Evolutionary conservation across 768 basidiomycete species (phyloP).

Genomic region (Mycena latifolia): DNA sequence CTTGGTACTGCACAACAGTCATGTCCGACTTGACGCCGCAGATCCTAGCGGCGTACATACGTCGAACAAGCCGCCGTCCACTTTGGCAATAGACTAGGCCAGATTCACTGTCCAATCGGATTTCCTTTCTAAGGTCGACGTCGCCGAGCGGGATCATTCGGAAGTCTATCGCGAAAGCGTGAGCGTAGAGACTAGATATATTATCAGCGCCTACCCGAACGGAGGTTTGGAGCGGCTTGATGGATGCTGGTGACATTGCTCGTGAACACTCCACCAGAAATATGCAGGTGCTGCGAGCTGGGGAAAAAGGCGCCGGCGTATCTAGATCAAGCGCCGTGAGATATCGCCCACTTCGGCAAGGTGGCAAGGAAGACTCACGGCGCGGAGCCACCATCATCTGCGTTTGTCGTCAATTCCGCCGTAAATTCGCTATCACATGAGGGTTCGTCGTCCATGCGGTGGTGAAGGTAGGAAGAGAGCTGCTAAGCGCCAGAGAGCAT

Average conservation of each 20-base stretch:
- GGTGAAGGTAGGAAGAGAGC: too few species aligned
- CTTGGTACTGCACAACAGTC: neutral
- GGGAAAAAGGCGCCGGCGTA: too few species aligned
- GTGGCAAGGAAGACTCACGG: too few species aligned
- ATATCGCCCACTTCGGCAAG: too few species aligned
- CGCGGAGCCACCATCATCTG: too few species aligned
- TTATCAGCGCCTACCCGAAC: neutral
- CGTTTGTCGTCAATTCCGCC: too few species aligned
- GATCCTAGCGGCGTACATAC: neutral
- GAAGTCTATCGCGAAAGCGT: neutral
- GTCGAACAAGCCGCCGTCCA: neutral
- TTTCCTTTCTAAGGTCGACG: neutral
- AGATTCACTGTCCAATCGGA: neutral
- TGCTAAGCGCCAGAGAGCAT: too few species aligned
- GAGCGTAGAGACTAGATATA: too few species aligned
- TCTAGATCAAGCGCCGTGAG: neutral
- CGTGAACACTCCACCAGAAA: neutral
- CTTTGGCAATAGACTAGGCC: neutral
- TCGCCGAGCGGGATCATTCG: neutral
- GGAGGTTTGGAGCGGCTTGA: neutral
- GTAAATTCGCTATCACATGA: too few species aligned
- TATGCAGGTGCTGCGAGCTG: neutral
- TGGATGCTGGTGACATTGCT: neutral
- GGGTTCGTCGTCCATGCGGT: too few species aligned
- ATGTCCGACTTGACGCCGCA: neutral